Evolutionary conservation across 202 grass and related monocot genomes (phyloP), one percentile per base, ranked within the genome.

Genomic region (Musa balbisiana): DNA sequence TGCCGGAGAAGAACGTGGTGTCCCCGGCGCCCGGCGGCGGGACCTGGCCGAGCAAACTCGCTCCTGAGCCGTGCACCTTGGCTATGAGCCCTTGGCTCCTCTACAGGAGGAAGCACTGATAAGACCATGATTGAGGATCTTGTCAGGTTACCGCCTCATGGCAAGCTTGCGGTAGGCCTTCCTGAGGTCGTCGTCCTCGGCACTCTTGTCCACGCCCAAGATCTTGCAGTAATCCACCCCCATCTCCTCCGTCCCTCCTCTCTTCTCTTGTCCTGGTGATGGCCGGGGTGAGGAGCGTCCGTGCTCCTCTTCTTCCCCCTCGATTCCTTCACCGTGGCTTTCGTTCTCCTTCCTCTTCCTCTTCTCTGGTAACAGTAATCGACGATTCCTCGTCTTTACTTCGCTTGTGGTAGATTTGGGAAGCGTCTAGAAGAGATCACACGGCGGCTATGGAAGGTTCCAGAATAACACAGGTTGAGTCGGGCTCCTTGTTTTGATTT

Each of bases 141-240:
- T n/a, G 74, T 93, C 94, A 0, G 90, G 90, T 80, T 93, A 90
- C 90, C 94, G 89, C 25, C 69, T 79, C 94, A 94, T 94, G 77
- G 91, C 94, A 55, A 98, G 83, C 82, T 87, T 94, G 67, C 87
- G 83, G 69, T 98, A 94, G 15, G 94, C 80, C 83, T 92, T 98
- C 87, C 92, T 94, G 83, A 98, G 87, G 72, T 91, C 87, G 27
- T 98, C 94, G 74, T 98, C 94, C 11, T 80, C 75, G 49, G 87
- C 91, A 76, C 74, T 84, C 55, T 83, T 85, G 74, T 92, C 84
- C 21, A 98, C 91, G 67, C 84, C 84, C 67, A 98, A 80, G 11
- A 94, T 81, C 80, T 89, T 94, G 87, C 92, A 94, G 83, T 93
- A 98, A 81, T 98, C 87, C 73, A 86, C 63, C 69, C 85, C 87